Evolutionary conservation across 2,329 filamentous ascomycete genomes (phyloP).

Genomic region (Penicillium brasilianum): DNA sequence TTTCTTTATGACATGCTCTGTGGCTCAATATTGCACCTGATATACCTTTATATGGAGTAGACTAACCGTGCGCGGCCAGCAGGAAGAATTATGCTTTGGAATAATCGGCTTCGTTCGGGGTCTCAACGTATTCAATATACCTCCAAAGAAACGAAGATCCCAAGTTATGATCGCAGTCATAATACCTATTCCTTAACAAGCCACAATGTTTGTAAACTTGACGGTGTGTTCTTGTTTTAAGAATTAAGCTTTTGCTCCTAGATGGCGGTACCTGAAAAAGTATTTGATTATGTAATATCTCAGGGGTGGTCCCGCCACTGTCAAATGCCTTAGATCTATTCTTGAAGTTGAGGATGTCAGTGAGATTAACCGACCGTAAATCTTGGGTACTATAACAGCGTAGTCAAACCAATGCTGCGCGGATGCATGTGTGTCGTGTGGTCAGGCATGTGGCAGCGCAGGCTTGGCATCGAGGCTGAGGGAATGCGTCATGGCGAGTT

Average conservation of each 20-base stretch:
- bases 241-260: not conserved
- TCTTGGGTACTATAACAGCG: not conserved
- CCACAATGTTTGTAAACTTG: not conserved
- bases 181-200: too few species aligned
- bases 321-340: too few species aligned
- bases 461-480: slow-evolving; percentile 18
- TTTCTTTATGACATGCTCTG: not conserved
- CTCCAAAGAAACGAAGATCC: not conserved
- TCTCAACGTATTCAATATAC: not conserved
- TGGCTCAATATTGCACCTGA: not conserved
- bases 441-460: not conserved
- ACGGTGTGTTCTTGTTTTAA: not conserved
- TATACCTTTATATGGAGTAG: not conserved
- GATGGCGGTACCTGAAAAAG: not conserved
- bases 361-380: not conserved
- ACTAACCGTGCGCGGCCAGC: not conserved
- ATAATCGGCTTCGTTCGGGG: not conserved
- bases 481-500: not conserved
- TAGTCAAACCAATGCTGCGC: not conserved
- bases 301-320: not conserved
- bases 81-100: not conserved
- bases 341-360: not conserved
- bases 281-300: not conserved
- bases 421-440: not conserved
- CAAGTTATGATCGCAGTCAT: not conserved